phyloP scores from a whole-genome alignment of 495 filamentous ascomycete genomes.

The Podospora anserina region DNA sequence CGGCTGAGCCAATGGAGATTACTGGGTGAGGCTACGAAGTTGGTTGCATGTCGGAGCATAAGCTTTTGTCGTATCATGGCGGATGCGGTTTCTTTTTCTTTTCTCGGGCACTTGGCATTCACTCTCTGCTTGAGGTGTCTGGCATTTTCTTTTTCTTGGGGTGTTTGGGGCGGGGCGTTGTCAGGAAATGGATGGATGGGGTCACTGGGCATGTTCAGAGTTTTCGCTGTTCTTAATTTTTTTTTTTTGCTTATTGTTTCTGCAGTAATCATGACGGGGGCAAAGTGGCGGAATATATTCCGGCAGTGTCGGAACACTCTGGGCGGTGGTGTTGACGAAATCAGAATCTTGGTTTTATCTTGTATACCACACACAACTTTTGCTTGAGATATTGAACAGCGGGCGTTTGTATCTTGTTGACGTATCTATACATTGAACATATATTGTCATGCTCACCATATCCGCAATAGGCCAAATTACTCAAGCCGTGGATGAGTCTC shows the following conservation, averaged over 20 bases:
- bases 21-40: conserved; percentile 13
- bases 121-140: too few relatives aligned
- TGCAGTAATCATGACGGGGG: neutral
- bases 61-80: neutral
- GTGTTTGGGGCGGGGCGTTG: neutral
- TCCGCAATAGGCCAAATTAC: neutral
- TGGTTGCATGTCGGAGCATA: too few relatives aligned
- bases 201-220: neutral
- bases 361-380: neutral
- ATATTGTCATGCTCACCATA: neutral
- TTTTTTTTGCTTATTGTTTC: neutral
- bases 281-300: neutral
- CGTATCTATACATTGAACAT: too few relatives aligned
- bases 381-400: neutral
- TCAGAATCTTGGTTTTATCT: neutral
- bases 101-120: neutral
- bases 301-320: neutral
- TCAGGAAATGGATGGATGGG: neutral
- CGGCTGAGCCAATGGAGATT: conserved; percentile 25
- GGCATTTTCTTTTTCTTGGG: neutral
- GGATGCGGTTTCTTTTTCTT: neutral
- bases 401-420: too few relatives aligned
- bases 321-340: neutral
- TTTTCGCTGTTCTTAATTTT: neutral
- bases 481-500: neutral